These are phyloP conservation scores for Pelargonium exstipulatum DNA, from an alignment of 441 rosid species.

Conservation along the genomic window DNA sequence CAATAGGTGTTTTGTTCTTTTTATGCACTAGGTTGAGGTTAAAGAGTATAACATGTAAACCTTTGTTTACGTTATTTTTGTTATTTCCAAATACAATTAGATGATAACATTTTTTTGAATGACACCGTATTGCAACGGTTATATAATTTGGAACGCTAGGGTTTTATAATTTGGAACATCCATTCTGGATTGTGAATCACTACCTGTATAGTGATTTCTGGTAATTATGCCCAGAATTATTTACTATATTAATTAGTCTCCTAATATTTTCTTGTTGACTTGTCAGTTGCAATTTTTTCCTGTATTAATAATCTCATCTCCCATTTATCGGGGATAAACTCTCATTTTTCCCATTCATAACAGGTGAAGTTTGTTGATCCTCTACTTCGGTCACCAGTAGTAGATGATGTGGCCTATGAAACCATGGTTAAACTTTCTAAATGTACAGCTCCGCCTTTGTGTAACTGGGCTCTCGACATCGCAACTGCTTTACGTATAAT, in stretches of 20 bases:
- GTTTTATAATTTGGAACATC: too few relatives aligned
- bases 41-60: too few relatives aligned
- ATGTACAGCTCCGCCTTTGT: constrained; percentile 79
- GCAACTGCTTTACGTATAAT: constrained; percentile 90
- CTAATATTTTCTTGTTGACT: not conserved
- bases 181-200: too few relatives aligned
- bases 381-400: constrained; percentile 73
- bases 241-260: too few relatives aligned
- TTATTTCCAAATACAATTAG: too few relatives aligned
- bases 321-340: constrained; percentile 3
- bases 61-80: too few relatives aligned
- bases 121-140: too few relatives aligned
- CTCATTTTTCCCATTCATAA: constrained; percentile 21
- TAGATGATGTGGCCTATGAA: constrained; percentile 72
- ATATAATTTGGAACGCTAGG: too few relatives aligned
- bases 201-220: too few relatives aligned
- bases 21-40: too few relatives aligned
- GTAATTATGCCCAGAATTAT: not conserved
- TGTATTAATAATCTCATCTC: not conserved
- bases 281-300: constrained; percentile 8
- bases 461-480: constrained; percentile 94
- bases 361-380: constrained; percentile 91
- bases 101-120: too few relatives aligned
- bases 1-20: too few relatives aligned
- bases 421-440: constrained; percentile 79